phyloP scores from a whole-genome alignment of 192 early-diverging fungal species.

The Cetraspora pellucida region DNA sequence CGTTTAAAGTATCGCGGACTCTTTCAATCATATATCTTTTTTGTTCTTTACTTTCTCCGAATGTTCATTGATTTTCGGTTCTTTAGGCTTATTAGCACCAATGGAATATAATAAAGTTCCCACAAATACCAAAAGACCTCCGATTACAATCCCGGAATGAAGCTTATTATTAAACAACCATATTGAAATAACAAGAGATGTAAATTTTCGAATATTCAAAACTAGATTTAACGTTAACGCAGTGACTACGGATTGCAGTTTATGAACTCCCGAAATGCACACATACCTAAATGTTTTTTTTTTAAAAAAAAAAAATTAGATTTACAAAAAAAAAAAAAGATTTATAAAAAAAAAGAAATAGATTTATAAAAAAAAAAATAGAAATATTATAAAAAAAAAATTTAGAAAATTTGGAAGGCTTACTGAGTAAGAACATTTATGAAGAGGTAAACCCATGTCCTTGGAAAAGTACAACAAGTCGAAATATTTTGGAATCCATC shows the following conservation, averaged over 20 bases:
- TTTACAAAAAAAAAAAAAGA: slow-evolving; percentile 5
- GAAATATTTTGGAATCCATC: slow-evolving; percentile 38
- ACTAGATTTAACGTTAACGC: slow-evolving; percentile 87
- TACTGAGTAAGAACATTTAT: slow-evolving; percentile 82
- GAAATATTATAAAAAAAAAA: background rate
- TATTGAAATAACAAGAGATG: slow-evolving; percentile 78
- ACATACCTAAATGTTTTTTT: slow-evolving; percentile 58
- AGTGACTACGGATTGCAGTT: slow-evolving; percentile 73
- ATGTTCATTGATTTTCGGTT: background rate
- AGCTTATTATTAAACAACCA: slow-evolving; percentile 79
- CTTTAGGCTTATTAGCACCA: background rate
- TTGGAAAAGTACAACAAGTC: slow-evolving; percentile 51
- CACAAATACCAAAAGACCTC: slow-evolving; percentile 74
- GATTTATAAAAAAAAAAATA: slow-evolving; percentile 17
- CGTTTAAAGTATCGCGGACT: too few species aligned
- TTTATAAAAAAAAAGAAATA: background rate
- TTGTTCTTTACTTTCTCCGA: background rate
- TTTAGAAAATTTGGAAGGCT: slow-evolving; percentile 11
- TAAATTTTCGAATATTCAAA: slow-evolving; percentile 83
- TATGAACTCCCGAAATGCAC: slow-evolving; percentile 86
- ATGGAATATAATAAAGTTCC: slow-evolving; percentile 78
- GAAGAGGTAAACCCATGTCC: slow-evolving; percentile 70
- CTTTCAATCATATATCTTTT: background rate
- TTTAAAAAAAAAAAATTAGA: background rate
- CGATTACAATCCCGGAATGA: slow-evolving; percentile 62